Evolutionary conservation across 169 alveolate species (phyloP).

Genomic region (Babesia bigemina): DNA sequence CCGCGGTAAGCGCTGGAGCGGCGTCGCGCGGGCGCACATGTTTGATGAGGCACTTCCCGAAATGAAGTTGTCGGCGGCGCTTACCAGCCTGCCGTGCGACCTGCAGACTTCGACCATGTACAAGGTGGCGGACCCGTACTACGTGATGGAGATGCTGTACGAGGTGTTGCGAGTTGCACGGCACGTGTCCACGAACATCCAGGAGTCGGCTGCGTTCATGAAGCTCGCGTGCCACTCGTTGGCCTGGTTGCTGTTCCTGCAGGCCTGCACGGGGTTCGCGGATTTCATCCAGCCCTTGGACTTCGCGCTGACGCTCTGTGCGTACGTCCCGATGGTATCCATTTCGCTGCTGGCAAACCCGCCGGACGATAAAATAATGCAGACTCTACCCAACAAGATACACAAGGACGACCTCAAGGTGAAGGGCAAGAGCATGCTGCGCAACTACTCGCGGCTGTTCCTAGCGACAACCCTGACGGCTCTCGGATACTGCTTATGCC

Average conservation of each 20-base stretch:
- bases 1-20: slow-evolving; percentile 69
- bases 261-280: slow-evolving; percentile 26
- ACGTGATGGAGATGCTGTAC: slow-evolving; percentile 61
- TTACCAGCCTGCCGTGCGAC: slow-evolving; percentile 63
- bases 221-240: slow-evolving; percentile 46
- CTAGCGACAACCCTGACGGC: slow-evolving; percentile 23
- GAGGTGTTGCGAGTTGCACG: slow-evolving; percentile 63
- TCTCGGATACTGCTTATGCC: slow-evolving; percentile 13
- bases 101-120: slow-evolving; percentile 52
- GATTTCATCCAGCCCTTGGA: slow-evolving; percentile 28
- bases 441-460: slow-evolving; percentile 51
- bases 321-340: slow-evolving; percentile 52
- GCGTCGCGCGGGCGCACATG: slow-evolving; percentile 56
- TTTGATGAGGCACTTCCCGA: slow-evolving; percentile 60
- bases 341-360: slow-evolving; percentile 60
- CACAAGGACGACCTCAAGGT: slow-evolving; percentile 8
- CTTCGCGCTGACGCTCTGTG: slow-evolving; percentile 34
- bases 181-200: slow-evolving; percentile 57
- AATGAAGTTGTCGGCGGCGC: slow-evolving; percentile 55
- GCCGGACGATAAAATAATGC: slow-evolving; percentile 44
- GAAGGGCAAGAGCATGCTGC: slow-evolving; percentile 27
- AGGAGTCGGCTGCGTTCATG: slow-evolving; percentile 57
- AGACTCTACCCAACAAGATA: slow-evolving; percentile 59
- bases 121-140: slow-evolving; percentile 64
- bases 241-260: slow-evolving; percentile 47